These are phyloP conservation scores for Neotropicomus parvogracilis DNA, from an alignment of 1,284 basidiomycete genomes.

Conservation along the genomic window DNA sequence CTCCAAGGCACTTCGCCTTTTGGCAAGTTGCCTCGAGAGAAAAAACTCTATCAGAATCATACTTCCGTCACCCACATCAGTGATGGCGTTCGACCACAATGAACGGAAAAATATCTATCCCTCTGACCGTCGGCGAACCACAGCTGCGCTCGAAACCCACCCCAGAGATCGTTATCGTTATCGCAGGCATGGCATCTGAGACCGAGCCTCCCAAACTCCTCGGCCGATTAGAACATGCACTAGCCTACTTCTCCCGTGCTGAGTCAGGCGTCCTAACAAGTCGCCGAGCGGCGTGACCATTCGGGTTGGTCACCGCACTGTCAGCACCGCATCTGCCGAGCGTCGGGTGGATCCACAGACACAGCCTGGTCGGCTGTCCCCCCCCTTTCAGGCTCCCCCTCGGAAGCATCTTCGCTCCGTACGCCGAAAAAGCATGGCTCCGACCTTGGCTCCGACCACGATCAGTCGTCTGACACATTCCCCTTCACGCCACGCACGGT, in stretches of 20 bases:
- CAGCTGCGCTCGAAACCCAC: background rate
- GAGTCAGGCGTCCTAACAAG: background rate
- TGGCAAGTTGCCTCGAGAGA: background rate
- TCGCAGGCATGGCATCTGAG: background rate
- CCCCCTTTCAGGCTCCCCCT: background rate
- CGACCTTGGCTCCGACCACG: background rate
- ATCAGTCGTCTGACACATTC: slow-evolving; percentile 6
- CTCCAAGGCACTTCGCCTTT: background rate
- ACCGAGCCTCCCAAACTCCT: slow-evolving; percentile 12
- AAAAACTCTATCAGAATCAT: slow-evolving; percentile 1
- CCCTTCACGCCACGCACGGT: background rate
- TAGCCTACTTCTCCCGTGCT: background rate
- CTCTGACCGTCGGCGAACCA: background rate
- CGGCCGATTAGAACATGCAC: too few relatives aligned
- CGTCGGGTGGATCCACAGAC: slow-evolving; percentile 8
- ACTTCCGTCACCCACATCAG: slow-evolving; percentile 6
- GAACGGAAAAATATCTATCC: background rate
- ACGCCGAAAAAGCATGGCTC: background rate
- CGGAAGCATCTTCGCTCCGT: slow-evolving; percentile 16
- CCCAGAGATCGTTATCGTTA: too few relatives aligned
- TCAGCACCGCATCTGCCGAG: slow-evolving; percentile 10
- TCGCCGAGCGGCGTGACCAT: background rate
- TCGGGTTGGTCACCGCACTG: too few relatives aligned
- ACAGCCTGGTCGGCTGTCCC: slow-evolving; percentile 15
- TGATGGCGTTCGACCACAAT: slow-evolving; percentile 2